Evolutionary conservation across 805 yeast genomes (phyloP).

Genomic region (Maudiozyma barnettii): DNA sequence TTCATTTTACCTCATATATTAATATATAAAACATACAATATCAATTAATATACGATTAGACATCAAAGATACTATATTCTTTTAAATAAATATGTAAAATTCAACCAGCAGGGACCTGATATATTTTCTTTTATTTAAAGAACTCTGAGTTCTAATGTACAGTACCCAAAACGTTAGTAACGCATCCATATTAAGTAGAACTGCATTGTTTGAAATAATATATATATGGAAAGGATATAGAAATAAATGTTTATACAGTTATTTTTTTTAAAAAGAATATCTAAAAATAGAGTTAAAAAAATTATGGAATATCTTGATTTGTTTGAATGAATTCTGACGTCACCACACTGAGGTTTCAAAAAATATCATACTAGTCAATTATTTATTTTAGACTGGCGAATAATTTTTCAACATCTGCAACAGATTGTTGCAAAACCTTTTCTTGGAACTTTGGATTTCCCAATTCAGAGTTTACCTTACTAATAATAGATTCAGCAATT

Average conservation of each 20-base stretch:
- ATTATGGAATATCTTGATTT: neutral
- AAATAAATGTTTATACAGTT: neutral
- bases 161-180: no score
- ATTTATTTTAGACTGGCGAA: conserved; percentile 38
- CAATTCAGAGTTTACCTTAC: conserved; percentile 80
- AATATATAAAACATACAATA: conserved; percentile 10
- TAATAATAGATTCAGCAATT: conserved; percentile 74
- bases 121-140: no score
- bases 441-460: conserved; percentile 89
- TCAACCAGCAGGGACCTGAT: no score
- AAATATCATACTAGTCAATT: neutral
- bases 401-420: conserved; percentile 82
- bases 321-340: neutral
- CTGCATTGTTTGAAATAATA: neutral
- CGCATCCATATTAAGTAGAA: no score
- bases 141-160: no score
- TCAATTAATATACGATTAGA: conserved; percentile 3
- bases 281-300: conserved; percentile 3
- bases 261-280: conserved; percentile 6
- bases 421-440: conserved; percentile 79
- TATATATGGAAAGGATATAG: neutral
- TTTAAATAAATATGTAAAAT: neutral
- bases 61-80: neutral
- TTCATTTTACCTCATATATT: conserved; percentile 9
- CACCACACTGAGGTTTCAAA: neutral